phyloP scores from a whole-genome alignment of 768 basidiomycete species.

The Lentinula edodes region DNA sequence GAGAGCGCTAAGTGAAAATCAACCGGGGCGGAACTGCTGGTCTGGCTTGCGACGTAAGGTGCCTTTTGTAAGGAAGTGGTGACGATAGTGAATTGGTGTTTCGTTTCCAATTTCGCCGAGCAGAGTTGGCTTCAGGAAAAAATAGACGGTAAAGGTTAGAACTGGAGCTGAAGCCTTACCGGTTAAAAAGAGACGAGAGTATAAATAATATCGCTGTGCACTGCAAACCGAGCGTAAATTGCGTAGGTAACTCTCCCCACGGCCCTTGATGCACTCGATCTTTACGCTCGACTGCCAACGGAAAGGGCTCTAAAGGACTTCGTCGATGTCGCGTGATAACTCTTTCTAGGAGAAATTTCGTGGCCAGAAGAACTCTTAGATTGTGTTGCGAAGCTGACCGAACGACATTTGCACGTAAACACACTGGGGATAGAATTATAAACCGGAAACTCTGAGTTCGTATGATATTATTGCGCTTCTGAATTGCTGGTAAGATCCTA shows the following conservation, averaged over 20 bases:
- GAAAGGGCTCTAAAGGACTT: neutral
- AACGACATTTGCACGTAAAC: conserved; percentile 5
- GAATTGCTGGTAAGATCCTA: neutral
- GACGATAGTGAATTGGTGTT: neutral
- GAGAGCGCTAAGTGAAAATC: neutral
- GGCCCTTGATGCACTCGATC: neutral
- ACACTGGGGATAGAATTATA: neutral
- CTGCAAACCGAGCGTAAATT: neutral
- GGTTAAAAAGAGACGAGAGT: neutral
- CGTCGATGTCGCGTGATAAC: neutral
- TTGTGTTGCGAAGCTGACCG: neutral
- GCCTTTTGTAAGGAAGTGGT: neutral
- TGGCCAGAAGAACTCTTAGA: neutral
- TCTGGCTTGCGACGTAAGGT: neutral
- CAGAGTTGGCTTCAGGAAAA: neutral
- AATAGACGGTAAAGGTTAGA: neutral
- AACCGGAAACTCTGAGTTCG: neutral
- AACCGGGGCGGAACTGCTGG: neutral
- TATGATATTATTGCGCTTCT: too few relatives aligned
- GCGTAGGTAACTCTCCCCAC: neutral
- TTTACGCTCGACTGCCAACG: neutral
- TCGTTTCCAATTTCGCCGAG: conserved; percentile 1
- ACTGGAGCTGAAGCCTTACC: neutral
- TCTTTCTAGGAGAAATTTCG: neutral
- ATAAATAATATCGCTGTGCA: conserved; percentile 2